Percentiles rank a stretch among this genome's conserved stretches.
Evolutionary conservation across 495 filamentous ascomycete genomes (phyloP).

Genomic region (Trichoderma orchidacearum): DNA sequence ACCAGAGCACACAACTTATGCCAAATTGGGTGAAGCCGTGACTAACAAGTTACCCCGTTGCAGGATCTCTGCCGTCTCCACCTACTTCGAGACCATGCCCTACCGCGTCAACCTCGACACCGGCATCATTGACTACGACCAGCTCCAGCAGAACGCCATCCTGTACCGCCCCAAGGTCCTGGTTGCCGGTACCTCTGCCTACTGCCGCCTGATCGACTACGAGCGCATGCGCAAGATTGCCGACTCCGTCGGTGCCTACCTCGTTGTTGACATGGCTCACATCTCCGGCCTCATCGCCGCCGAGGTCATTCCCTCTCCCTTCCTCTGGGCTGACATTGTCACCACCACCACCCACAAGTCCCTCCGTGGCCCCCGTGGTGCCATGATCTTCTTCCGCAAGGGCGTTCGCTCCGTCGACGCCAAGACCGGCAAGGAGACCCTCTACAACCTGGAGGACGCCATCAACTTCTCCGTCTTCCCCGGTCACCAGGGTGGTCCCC

Average conservation of each 20-base stretch:
- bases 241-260: constrained; percentile 86
- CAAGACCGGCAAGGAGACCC: constrained; percentile 78
- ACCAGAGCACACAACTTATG: neutral
- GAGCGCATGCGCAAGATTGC: constrained; percentile 91
- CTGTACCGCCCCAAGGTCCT: constrained; percentile 93
- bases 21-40: constrained; percentile 6
- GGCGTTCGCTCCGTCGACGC: constrained; percentile 77
- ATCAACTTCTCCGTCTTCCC: constrained; percentile 99
- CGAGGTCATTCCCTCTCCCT: constrained; percentile 88
- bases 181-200: constrained; percentile 95
- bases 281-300: constrained; percentile 93
- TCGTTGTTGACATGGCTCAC: constrained; percentile 97
- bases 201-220: constrained; percentile 98
- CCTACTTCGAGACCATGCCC: constrained; percentile 91
- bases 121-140: constrained; percentile 94
- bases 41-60: neutral
- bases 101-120: constrained; percentile 85
- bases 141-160: constrained; percentile 78
- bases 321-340: constrained; percentile 88
- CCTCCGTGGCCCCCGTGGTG: constrained; percentile 92
- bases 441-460: constrained; percentile 88
- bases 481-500: constrained; percentile 96
- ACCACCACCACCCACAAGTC: constrained; percentile 99
- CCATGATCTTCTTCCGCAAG: constrained; percentile 99
- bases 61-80: constrained; percentile 76